phyloP scores from a whole-genome alignment of 345 rosid species.

The Hypericum perforatum region DNA sequence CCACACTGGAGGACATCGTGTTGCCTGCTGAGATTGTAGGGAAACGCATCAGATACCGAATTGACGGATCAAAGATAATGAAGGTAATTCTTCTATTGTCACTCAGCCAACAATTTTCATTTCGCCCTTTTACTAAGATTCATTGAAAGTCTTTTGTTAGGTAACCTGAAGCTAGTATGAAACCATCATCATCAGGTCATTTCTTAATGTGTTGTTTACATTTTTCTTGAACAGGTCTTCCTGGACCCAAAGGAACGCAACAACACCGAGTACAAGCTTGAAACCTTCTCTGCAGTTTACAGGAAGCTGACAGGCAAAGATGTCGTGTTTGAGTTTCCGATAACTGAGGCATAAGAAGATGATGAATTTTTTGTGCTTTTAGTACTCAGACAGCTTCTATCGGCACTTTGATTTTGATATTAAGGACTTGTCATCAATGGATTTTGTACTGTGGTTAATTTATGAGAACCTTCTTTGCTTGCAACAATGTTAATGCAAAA shows the following conservation, averaged over 20 bases:
- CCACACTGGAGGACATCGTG: slow-evolving; percentile 79
- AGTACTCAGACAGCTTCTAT: too few relatives aligned
- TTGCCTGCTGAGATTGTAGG: slow-evolving; percentile 95
- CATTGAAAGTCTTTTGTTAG: too few relatives aligned
- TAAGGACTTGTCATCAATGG: too few relatives aligned
- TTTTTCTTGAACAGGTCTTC: slow-evolving; percentile 32
- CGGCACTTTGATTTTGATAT: too few relatives aligned
- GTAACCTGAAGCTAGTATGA: too few relatives aligned
- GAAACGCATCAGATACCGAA: slow-evolving; percentile 57
- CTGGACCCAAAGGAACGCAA: slow-evolving; percentile 80
- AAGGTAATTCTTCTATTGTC: slow-evolving; percentile 30
- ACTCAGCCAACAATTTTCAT: neutral
- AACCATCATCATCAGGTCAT: too few relatives aligned
- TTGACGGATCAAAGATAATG: slow-evolving; percentile 80
- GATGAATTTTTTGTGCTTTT: neutral
- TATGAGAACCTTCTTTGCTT: too few relatives aligned
- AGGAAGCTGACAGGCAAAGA: slow-evolving; percentile 81
- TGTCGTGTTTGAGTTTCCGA: slow-evolving; percentile 63
- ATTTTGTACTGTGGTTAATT: too few relatives aligned
- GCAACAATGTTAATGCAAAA: too few relatives aligned
- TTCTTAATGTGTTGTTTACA: too few relatives aligned
- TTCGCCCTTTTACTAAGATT: too few relatives aligned
- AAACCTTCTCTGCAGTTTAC: slow-evolving; percentile 67
- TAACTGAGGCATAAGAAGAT: slow-evolving; percentile 34
- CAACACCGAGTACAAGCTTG: slow-evolving; percentile 72